phyloP scores from a whole-genome alignment of 176 grass and related monocot species.

The Aechmea fasciata region DNA sequence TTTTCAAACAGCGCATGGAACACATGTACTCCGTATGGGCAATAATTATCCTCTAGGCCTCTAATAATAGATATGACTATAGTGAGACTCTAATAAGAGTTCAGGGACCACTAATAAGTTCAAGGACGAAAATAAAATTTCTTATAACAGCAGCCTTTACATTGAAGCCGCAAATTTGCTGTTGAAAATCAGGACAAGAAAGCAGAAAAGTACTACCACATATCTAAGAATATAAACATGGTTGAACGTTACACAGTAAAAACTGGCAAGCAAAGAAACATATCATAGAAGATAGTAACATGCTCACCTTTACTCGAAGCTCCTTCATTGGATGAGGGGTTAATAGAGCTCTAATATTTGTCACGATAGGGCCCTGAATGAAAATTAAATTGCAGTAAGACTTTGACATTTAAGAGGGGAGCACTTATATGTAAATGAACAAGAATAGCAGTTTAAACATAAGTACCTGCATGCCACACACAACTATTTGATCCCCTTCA shows the following conservation, averaged over 20 bases:
- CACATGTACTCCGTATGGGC: too few species aligned
- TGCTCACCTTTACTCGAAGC: conserved; percentile 56
- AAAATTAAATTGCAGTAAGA: conserved; percentile 8
- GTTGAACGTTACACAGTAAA: too few species aligned
- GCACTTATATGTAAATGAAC: not conserved
- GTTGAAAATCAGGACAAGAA: not conserved
- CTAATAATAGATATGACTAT: too few species aligned
- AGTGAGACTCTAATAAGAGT: too few species aligned
- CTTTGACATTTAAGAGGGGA: conserved; percentile 13
- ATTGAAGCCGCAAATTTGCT: not conserved
- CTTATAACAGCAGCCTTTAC: not conserved
- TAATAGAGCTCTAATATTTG: conserved; percentile 73
- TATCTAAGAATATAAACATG: not conserved
- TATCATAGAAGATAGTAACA: too few species aligned
- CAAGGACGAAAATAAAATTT: too few species aligned
- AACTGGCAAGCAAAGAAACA: too few species aligned
- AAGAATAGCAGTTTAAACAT: conserved; percentile 1
- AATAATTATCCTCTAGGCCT: too few species aligned
- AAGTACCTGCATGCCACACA: conserved; percentile 88
- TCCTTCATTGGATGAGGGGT: conserved; percentile 95
- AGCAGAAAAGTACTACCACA: not conserved
- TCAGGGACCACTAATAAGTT: too few species aligned
- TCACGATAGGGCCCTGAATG: conserved; percentile 68
- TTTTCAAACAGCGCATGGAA: too few species aligned
- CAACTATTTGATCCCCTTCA: conserved; percentile 91